A percentile compares a stretch with the other conserved stretches of the same genome.
phyloP scores from a whole-genome alignment of 768 basidiomycete genomes.

The Gyrodon lividus region DNA sequence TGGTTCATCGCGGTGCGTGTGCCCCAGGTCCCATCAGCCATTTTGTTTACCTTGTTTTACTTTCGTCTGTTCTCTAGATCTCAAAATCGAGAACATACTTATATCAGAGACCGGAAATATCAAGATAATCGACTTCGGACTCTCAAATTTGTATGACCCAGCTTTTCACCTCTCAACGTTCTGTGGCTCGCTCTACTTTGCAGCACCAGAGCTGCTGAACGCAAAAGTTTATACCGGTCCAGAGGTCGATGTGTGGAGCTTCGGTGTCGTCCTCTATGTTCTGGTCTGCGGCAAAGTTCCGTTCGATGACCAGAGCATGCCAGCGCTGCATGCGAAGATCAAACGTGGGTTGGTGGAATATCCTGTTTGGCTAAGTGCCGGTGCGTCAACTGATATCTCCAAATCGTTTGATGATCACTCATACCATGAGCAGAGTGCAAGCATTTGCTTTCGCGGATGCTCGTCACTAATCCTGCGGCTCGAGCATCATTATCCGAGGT shows the following conservation, averaged over 20 bases:
- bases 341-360: slow-evolving; percentile 97
- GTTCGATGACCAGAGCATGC: slow-evolving; percentile 99
- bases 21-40: slow-evolving; percentile 11
- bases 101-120: slow-evolving; percentile 98
- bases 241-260: slow-evolving; percentile 99
- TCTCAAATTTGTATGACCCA: slow-evolving; percentile 94
- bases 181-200: slow-evolving; percentile 97
- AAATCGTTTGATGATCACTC: slow-evolving; percentile 5
- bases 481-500: slow-evolving; percentile 86
- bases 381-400: slow-evolving; percentile 42
- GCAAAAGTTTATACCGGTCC: slow-evolving; percentile 97
- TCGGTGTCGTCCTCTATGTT: slow-evolving; percentile 96
- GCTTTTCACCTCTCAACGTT: slow-evolving; percentile 83
- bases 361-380: slow-evolving; percentile 92
- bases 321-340: slow-evolving; percentile 97
- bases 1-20: slow-evolving; percentile 84
- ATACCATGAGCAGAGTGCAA: slow-evolving; percentile 76
- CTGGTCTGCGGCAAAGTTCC: slow-evolving; percentile 98
- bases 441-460: slow-evolving; percentile 88
- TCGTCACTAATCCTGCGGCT: slow-evolving; percentile 87
- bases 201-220: slow-evolving; percentile 95
- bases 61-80: slow-evolving; percentile 44
- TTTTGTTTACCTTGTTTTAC: slow-evolving; percentile 7
- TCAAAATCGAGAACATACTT: slow-evolving; percentile 99
- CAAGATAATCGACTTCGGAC: slow-evolving; percentile 99